These are phyloP conservation scores for Chimonanthus praecox DNA, from an alignment of 164 flowering plant genomes.

Conservation along the genomic window DNA sequence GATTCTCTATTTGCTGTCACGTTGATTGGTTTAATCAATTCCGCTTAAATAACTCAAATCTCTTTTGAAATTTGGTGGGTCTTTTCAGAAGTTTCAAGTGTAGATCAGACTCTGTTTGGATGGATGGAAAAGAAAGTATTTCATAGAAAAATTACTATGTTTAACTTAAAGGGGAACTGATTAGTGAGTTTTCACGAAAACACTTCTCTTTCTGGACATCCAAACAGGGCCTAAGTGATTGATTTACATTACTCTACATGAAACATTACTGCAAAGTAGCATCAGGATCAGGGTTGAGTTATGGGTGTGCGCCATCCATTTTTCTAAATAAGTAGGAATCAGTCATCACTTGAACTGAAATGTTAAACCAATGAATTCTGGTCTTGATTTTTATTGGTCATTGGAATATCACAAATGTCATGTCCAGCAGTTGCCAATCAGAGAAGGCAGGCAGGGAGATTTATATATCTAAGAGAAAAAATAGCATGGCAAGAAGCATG, in stretches of 20 bases:
- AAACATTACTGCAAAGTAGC: background rate
- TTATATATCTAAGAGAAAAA: background rate
- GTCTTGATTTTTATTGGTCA: background rate
- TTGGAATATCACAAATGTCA: background rate
- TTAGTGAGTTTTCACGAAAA: no score
- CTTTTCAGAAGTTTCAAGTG: background rate
- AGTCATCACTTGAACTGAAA: background rate
- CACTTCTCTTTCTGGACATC: no score
- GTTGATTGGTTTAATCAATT: background rate
- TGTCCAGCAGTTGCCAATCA: background rate
- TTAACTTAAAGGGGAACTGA: no score
- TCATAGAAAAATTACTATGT: no score
- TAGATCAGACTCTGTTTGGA: no score
- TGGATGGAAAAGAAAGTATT: no score
- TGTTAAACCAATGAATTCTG: background rate
- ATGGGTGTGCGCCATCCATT: background rate
- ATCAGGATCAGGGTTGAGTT: background rate
- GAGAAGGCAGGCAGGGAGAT: background rate
- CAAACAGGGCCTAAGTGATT: no score
- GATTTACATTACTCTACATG: no score
- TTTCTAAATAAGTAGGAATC: background rate
- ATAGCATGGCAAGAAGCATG: background rate
- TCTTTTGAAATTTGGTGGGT: background rate
- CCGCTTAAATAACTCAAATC: background rate
- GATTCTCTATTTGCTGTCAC: background rate